Evolutionary conservation across 352 stramenopile genomes (phyloP), one percentile per base, ranked within the genome.

Genomic region (Pilasporangium apinafurcum): DNA sequence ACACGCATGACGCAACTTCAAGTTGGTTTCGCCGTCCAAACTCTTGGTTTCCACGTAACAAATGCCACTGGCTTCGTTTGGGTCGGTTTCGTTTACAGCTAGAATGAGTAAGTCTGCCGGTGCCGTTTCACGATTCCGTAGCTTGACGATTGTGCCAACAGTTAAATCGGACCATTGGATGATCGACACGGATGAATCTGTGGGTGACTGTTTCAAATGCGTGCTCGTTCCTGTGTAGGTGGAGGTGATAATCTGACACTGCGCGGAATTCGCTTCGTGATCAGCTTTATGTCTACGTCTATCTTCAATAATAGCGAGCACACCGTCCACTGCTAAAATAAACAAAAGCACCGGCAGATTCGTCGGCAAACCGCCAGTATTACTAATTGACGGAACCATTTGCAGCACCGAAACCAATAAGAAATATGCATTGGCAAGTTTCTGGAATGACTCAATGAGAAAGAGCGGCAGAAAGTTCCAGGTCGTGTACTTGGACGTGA

Each of bases 371-470:
- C 75, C 67, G 47, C 61, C 60, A 6, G 89, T 96, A 49, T 96
- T 96, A 26, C 62, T 86, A 64, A 96, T 95, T 8, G 35, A 51
- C 18, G 58, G 65, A 47, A 95, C 78, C 17, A 56, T 78, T 52
- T 96, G 80, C 8, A 97, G 59, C 21, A 86, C 59, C 6, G 83
- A 94, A 12, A 97, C 83, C 14, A 96, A 60, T 8, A 97, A 53
- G 44, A 97, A 97, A 54, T 97, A 97, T 17, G 88, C 75, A 50
- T 97, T 97, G 34, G 90, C 90, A 36, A 96, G 62, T 46, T 86
- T 90, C 16, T 61, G 57, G 56, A 92, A 92, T 8, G 62, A 79
- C 50, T 97, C 85, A 52, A 88, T 58, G 37, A 97, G 68, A 34
- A 96, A 96, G 5, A 83, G 67, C 33, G 88, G 87, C 25, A 97